Conservation (phyloP, 352 stramenopile genomes). For the Phytophthora cactorum region DNA sequence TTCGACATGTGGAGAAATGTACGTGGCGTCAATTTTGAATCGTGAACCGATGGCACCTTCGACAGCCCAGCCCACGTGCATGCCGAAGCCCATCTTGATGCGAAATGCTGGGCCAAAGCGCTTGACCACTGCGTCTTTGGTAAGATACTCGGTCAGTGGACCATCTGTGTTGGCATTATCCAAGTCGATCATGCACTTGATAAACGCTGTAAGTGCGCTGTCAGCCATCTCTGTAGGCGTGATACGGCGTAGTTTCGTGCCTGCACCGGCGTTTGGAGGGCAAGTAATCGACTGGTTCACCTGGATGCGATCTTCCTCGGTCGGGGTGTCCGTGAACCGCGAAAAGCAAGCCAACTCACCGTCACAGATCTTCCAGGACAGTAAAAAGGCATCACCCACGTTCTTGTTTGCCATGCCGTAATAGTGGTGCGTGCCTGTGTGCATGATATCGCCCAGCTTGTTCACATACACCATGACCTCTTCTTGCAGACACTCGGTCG, state of each 20-base stretch:
- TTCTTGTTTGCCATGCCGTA: slow-evolving; percentile 92
- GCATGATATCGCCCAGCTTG: slow-evolving; percentile 91
- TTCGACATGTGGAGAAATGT: slow-evolving; percentile 96
- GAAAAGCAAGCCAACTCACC: slow-evolving; percentile 82
- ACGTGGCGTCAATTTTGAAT: slow-evolving; percentile 98
- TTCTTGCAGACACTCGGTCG: slow-evolving; percentile 90
- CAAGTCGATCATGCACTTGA: slow-evolving; percentile 94
- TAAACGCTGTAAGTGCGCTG: slow-evolving; percentile 94
- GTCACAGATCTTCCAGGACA: slow-evolving; percentile 94
- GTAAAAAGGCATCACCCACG: slow-evolving; percentile 92
- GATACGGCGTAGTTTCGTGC: slow-evolving; percentile 69
- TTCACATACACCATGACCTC: slow-evolving; percentile 94
- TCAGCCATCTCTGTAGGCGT: slow-evolving; percentile 93
- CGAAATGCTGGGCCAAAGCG: slow-evolving; percentile 82
- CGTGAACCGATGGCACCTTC: slow-evolving; percentile 96
- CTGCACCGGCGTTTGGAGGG: slow-evolving; percentile 67
- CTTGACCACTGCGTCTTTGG: slow-evolving; percentile 75
- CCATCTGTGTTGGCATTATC: slow-evolving; percentile 86
- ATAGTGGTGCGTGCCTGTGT: slow-evolving; percentile 86
- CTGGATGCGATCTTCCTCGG: slow-evolving; percentile 73
- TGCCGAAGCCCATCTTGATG: slow-evolving; percentile 95
- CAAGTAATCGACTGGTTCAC: slow-evolving; percentile 78
- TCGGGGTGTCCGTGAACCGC: slow-evolving; percentile 80
- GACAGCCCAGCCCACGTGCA: slow-evolving; percentile 97
- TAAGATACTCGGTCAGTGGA: slow-evolving; percentile 73